A percentile compares a stretch with the other conserved stretches of the same genome.
These are phyloP conservation scores for Wickerhamomyces silvicola DNA, from an alignment of 805 yeast species.

Conservation along the genomic window DNA sequence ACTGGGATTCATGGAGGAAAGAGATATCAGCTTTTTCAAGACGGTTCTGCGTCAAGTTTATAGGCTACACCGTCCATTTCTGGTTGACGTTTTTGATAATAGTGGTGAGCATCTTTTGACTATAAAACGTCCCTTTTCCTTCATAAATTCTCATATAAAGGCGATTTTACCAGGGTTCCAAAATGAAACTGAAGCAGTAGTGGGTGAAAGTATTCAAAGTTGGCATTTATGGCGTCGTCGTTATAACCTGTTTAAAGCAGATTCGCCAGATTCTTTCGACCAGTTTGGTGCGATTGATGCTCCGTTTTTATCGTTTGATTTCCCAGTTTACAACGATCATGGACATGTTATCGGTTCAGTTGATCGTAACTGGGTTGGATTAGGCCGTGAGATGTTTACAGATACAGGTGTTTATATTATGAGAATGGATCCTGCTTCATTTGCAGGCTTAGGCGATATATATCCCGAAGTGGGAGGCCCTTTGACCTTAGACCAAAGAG, in stretches of 20 bases:
- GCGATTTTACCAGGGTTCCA: slow-evolving; percentile 51
- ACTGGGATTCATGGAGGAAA: slow-evolving; percentile 77
- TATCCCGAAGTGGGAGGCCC: slow-evolving; percentile 44
- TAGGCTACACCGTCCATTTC: slow-evolving; percentile 80
- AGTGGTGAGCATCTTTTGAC: slow-evolving; percentile 55
- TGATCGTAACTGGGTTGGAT: slow-evolving; percentile 91
- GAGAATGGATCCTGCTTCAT: slow-evolving; percentile 71
- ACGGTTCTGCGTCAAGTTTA: slow-evolving; percentile 78
- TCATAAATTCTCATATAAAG: slow-evolving; percentile 84
- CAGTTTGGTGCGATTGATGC: slow-evolving; percentile 90
- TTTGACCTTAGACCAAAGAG: slow-evolving; percentile 74
- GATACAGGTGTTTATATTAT: slow-evolving; percentile 91
- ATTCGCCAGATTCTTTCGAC: slow-evolving; percentile 35
- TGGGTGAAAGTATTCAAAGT: slow-evolving; percentile 86
- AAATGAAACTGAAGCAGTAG: slow-evolving; percentile 38
- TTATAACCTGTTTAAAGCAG: slow-evolving; percentile 66
- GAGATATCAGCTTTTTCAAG: slow-evolving; percentile 51
- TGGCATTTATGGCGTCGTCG: slow-evolving; percentile 95
- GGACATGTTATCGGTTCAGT: slow-evolving; percentile 66
- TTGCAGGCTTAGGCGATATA: slow-evolving; percentile 47
- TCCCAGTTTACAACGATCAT: slow-evolving; percentile 60
- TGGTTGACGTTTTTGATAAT: slow-evolving; percentile 63
- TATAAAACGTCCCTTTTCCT: slow-evolving; percentile 76
- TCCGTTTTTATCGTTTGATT: slow-evolving; percentile 79
- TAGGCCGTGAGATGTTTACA: slow-evolving; percentile 87